Conservation (phyloP, 1,284 basidiomycete species). For the Marasmius oreades region DNA sequence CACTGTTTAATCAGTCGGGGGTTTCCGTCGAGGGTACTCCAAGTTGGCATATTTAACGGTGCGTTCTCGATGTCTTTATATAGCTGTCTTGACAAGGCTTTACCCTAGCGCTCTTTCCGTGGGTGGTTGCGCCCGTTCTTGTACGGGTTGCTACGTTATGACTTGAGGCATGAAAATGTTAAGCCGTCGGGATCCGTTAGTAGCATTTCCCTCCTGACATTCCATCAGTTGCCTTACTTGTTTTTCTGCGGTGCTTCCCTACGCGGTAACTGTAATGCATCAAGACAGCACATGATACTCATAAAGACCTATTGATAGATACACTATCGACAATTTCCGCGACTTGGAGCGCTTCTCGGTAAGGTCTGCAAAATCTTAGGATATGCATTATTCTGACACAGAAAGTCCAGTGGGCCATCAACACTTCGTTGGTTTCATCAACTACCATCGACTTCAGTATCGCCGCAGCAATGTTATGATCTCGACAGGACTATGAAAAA, state of each 20-base stretch:
- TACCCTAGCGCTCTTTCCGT: not conserved
- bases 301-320: not conserved
- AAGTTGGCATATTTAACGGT: not conserved
- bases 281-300: not conserved
- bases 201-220: not conserved
- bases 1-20: not conserved
- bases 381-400: not conserved
- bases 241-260: not conserved
- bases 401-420: not conserved
- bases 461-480: constrained; percentile 27
- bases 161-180: not conserved
- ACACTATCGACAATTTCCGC: not conserved
- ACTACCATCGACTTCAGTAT: not conserved
- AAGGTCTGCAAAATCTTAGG: not conserved
- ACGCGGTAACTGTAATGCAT: not conserved
- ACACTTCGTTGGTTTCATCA: not conserved
- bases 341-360: not conserved
- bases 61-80: not conserved
- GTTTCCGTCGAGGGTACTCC: not conserved
- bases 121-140: constrained; percentile 19
- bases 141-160: not conserved
- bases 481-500: constrained; percentile 38
- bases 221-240: not conserved
- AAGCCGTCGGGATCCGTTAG: constrained; percentile 27
- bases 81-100: not conserved